phyloP scores from a whole-genome alignment of 495 filamentous ascomycete genomes.

The Podospora australis region DNA sequence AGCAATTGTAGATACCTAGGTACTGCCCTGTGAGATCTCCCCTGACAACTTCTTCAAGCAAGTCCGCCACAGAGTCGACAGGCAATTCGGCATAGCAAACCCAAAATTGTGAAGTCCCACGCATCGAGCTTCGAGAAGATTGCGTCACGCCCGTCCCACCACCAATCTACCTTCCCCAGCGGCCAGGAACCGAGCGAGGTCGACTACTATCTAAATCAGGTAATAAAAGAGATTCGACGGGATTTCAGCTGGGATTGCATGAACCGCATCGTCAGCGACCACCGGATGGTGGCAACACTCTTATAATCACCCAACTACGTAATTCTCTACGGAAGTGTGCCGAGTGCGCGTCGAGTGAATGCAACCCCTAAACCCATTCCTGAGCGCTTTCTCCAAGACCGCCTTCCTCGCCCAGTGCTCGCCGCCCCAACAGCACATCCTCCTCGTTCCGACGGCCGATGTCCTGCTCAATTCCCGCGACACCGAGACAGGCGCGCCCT shows the following conservation, averaged over 20 bases:
- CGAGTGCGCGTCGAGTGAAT: conserved; percentile 54
- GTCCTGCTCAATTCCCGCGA: conserved; percentile 84
- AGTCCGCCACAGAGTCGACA: too few species aligned
- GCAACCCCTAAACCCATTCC: conserved; percentile 98
- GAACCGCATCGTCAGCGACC: conserved; percentile 3
- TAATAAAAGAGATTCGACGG: background rate
- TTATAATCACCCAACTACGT: conserved; percentile 4
- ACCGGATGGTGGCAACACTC: conserved; percentile 22
- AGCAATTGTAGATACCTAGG: background rate
- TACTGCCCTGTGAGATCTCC: background rate
- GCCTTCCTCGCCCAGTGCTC: conserved; percentile 87
- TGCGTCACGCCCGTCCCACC: conserved; percentile 1
- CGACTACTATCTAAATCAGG: too few species aligned
- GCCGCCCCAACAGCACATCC: conserved; percentile 85
- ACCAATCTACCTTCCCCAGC: background rate
- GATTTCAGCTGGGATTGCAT: conserved; percentile 7
- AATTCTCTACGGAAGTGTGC: conserved; percentile 12
- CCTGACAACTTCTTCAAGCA: background rate
- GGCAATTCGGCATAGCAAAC: too few species aligned
- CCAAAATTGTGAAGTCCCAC: too few species aligned
- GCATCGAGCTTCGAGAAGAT: background rate
- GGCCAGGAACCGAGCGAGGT: too few species aligned
- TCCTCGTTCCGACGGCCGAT: conserved; percentile 91
- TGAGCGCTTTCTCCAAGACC: conserved; percentile 97
- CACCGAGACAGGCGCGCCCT: conserved; percentile 69